Percentiles rank a stretch among this genome's conserved stretches.
Conservation (phyloP, 495 filamentous ascomycete genomes). For the Penicillium psychrofluorescens region DNA sequence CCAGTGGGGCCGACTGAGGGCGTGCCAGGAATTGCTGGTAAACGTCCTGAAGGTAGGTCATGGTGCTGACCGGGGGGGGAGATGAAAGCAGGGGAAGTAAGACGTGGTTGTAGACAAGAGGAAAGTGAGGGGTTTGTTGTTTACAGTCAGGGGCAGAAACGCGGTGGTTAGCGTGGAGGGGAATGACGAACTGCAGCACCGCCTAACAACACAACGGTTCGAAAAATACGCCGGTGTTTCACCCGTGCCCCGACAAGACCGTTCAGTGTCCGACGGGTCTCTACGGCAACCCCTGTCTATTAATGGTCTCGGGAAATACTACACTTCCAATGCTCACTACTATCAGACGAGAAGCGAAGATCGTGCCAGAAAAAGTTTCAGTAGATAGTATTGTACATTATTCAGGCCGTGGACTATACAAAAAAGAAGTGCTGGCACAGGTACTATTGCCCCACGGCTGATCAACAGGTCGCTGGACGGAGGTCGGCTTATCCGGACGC, state of each 20-base stretch:
- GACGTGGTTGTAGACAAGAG: background rate
- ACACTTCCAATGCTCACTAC: too few relatives aligned
- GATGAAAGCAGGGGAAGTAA: constrained; percentile 6
- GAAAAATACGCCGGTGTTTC: constrained; percentile 36
- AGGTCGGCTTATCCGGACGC: too few relatives aligned
- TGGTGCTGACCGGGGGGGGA: constrained; percentile 7
- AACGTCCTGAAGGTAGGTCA: constrained; percentile 53
- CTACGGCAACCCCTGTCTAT: constrained; percentile 23
- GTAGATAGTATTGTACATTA: background rate
- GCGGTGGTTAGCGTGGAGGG: too few relatives aligned
- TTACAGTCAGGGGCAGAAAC: too few relatives aligned
- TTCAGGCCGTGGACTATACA: background rate
- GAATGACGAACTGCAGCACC: constrained; percentile 2
- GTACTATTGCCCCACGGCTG: background rate
- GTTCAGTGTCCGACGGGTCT: constrained; percentile 13
- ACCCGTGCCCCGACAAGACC: constrained; percentile 11
- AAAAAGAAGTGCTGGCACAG: background rate
- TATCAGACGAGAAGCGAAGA: too few relatives aligned
- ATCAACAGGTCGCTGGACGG: background rate
- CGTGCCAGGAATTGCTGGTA: constrained; percentile 76
- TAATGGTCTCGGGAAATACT: too few relatives aligned
- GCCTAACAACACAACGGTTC: too few relatives aligned
- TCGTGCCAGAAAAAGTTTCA: too few relatives aligned
- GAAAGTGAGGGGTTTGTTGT: constrained; percentile 1
- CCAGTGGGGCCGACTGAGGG: constrained; percentile 58